Base-by-base conservation (phyloP, 805 yeast species). In the fission yeast (Schizosaccharomyces pombe) region DNA sequence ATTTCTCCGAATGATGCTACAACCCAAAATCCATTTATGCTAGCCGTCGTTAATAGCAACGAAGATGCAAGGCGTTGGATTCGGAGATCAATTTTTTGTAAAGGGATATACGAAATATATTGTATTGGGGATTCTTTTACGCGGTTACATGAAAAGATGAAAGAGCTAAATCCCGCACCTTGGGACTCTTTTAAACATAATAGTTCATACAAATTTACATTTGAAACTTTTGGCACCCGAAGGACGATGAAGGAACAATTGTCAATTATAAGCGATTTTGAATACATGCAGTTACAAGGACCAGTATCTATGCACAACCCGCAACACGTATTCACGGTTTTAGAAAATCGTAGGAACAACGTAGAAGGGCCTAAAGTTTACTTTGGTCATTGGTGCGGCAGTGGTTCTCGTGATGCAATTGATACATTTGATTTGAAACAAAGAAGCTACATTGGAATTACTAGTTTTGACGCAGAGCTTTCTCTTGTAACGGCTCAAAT, bases 391-490 rank as follows among this genome's bases (percentile, higher is more conserved):
- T 74, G 75, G 60, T 71, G 91, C 11, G 75, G 85, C 58, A 79
- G 80, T 12, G 73, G 95, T 60, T 67, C 74, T 4, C 69, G 75
- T 8, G 78, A 79, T 30, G 72, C 79, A 1, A 71, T 85, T 57
- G 97, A 89, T 58, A 75, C 72, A 55, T 84, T 81, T 61, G 95
- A 86, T 62, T 71, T 91, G 58, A 82, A 80, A 63, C 78, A 79
- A 60, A 73, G 98, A 62, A 80, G 79, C 54, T 86, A 82, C 62
- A 87, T 85, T 56, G 98, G 98, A 2, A 91, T 98, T 5, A 91
- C 98, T 0, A 85, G 95, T 16, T 91, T 91, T 67, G 98, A 91
- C 60, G 94, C 95, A 0, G 97, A 91, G 63, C 69, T 91, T 57
- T 78, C 96, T 0, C 67, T 91, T 52, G 81, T 87, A 14, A 81